A percentile compares a stretch with the other conserved stretches of the same genome.
Evolutionary conservation across 768 basidiomycete species (phyloP).

Genomic region (Termitomyces sp.): DNA sequence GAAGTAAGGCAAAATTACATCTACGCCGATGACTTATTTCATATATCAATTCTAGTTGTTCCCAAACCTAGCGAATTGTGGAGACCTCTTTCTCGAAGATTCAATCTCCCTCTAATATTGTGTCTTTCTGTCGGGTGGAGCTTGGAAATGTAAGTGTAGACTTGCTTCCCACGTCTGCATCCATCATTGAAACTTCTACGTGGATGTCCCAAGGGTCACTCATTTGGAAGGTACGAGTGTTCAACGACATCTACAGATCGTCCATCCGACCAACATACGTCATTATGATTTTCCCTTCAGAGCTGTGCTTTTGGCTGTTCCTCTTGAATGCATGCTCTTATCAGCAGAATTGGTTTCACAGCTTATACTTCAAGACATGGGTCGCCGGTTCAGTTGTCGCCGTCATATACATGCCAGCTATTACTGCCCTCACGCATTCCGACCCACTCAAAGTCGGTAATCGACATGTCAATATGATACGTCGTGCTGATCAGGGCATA

Average conservation of each 20-base stretch:
- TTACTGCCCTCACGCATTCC: slow-evolving; percentile 56
- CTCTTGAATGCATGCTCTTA: slow-evolving; percentile 58
- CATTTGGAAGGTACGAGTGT: slow-evolving; percentile 66
- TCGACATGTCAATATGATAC: not conserved
- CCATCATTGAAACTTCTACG: not conserved
- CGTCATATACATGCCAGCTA: slow-evolving; percentile 60
- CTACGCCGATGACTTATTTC: not conserved
- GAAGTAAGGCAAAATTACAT: slow-evolving; percentile 33
- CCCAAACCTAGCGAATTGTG: slow-evolving; percentile 62
- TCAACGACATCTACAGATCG: not conserved
- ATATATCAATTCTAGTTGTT: slow-evolving; percentile 35
- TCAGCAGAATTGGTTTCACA: slow-evolving; percentile 74
- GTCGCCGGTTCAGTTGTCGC: slow-evolving; percentile 55
- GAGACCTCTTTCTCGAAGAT: slow-evolving; percentile 36
- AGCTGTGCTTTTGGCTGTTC: slow-evolving; percentile 87
- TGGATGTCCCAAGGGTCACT: slow-evolving; percentile 45
- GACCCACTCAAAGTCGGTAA: slow-evolving; percentile 52
- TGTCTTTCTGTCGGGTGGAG: slow-evolving; percentile 63
- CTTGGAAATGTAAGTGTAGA: slow-evolving; percentile 59
- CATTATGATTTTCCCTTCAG: slow-evolving; percentile 27
- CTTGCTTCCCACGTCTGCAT: not conserved
- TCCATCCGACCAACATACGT: slow-evolving; percentile 2
- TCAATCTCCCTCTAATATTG: slow-evolving; percentile 63
- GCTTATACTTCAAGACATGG: slow-evolving; percentile 72
- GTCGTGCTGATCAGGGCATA: slow-evolving; percentile 3